Evolutionary conservation across 176 grass and related monocot species (phyloP), one percentile per base, ranked within the genome.

Genomic region (Musa acuminata): DNA sequence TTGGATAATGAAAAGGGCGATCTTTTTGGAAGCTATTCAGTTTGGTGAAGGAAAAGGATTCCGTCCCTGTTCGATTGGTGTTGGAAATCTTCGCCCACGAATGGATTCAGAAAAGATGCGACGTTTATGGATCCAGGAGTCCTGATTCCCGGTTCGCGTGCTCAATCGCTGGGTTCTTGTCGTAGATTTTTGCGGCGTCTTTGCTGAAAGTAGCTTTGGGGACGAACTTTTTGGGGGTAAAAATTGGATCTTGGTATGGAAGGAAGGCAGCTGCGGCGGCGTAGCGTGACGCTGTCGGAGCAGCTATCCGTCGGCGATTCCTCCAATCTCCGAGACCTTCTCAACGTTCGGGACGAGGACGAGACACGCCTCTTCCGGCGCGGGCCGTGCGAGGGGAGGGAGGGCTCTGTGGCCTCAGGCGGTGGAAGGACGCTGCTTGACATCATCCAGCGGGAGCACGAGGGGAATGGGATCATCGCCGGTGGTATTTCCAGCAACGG

Each of bases 261-360:
- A 67, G 72, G 77, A 25, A 16, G 73, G 26, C 77, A 69, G 77
- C 86, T 85, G 69, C 26, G 80, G 71, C 86, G 68, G 67, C 84
- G 82, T 43, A 73, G 80, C 29, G 78, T 92, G 80, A 92, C 89
- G 70, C 84, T 96, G n/a, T 89, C 87, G 19, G 84, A 96, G 21
- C 87, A 87, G 83, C 78, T 92, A 50, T 80, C 85, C 72, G 68
- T 53, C 9, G 84, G 83, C 51, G 52, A 64, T 84, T 0, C 82
- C 80, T 53, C 72, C 62, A n/a, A 81, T 75, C 66, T 91, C 9
- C 84, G 89, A 3, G 82, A 96, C n/a, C 43, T 82, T 25, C 80
- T 87, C 67, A 82, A 78, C 67, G 57, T 84, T 8, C 82, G 79
- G 11, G 76, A 59, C 60, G 82, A 85, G 19, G 89, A 85, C 52